phyloP scores from a whole-genome alignment of 768 basidiomycete species.

The Myochromella boudieri region DNA sequence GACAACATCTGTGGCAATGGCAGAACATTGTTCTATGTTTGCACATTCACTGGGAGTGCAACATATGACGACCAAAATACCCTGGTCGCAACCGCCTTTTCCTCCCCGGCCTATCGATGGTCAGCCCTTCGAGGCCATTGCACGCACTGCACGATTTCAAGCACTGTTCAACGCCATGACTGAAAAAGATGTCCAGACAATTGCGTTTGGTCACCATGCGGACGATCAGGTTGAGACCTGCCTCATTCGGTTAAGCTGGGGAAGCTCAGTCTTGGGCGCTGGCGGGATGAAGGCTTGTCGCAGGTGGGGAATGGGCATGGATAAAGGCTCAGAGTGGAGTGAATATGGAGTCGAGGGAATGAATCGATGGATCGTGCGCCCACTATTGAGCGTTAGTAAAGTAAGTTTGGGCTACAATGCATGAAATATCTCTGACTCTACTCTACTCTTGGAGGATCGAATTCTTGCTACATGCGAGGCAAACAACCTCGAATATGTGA shows the following conservation, averaged over 20 bases:
- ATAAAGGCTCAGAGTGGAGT: conserved; percentile 25
- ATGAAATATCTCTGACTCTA: too few species aligned
- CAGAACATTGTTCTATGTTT: conserved; percentile 39
- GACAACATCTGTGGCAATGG: conserved; percentile 53
- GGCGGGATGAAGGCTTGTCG: conserved; percentile 68
- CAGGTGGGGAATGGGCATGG: conserved; percentile 77
- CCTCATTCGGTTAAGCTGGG: conserved; percentile 64
- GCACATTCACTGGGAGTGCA: conserved; percentile 45
- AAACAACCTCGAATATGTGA: conserved; percentile 57
- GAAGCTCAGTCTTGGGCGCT: conserved; percentile 55
- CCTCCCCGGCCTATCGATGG: conserved; percentile 43
- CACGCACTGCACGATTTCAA: conserved; percentile 60
- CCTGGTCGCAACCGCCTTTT: conserved; percentile 57
- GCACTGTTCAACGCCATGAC: conserved; percentile 41
- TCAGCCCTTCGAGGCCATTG: conserved; percentile 50
- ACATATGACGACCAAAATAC: conserved; percentile 47
- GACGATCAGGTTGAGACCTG: conserved; percentile 87
- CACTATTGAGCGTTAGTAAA: conserved; percentile 68
- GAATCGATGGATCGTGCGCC: conserved; percentile 68
- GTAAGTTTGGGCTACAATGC: too few species aligned
- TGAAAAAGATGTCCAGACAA: conserved; percentile 30
- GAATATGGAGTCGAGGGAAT: conserved; percentile 56
- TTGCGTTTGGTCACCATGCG: conserved; percentile 75
- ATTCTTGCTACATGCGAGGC: conserved; percentile 77
- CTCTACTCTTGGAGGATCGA: conserved; percentile 52